Evolutionary conservation across 2,329 filamentous ascomycete genomes (phyloP).

Genomic region (Nemania diffusa): DNA sequence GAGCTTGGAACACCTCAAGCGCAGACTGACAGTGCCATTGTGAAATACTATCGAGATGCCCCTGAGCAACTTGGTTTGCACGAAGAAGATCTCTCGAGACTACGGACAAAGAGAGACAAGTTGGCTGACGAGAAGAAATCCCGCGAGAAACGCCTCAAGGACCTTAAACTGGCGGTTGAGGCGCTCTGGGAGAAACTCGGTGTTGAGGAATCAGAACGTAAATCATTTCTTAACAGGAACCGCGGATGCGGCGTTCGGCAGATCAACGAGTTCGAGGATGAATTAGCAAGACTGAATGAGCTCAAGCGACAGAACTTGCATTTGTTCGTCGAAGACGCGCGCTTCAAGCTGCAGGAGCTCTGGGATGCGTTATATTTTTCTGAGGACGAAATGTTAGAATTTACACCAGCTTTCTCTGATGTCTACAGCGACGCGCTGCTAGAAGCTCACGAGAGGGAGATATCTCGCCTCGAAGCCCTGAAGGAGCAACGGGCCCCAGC

Average conservation of each 20-base stretch:
- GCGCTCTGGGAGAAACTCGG: conserved; percentile 88
- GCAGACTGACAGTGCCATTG: conserved; percentile 87
- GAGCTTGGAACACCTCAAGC: conserved; percentile 94
- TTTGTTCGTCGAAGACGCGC: conserved; percentile 93
- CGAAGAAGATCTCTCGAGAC: conserved; percentile 80
- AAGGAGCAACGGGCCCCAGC: conserved; percentile 89
- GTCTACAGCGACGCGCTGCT: conserved; percentile 96
- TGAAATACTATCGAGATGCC: conserved; percentile 88
- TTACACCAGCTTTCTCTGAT: conserved; percentile 95
- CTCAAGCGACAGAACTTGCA: conserved; percentile 95
- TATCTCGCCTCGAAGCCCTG: conserved; percentile 80
- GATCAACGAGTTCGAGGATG: conserved; percentile 96
- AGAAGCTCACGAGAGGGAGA: conserved; percentile 93
- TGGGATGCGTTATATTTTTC: conserved; percentile 96
- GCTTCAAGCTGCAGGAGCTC: conserved; percentile 89
- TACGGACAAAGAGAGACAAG: conserved; percentile 81
- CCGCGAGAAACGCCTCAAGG: conserved; percentile 79
- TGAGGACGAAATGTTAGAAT: conserved; percentile 98
- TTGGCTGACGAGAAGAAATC: conserved; percentile 87
- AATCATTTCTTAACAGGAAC: conserved; percentile 85
- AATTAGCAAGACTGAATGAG: conserved; percentile 85
- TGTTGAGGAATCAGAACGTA: conserved; percentile 83
- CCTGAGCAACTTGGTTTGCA: conserved; percentile 95
- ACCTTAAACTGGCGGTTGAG: conserved; percentile 82
- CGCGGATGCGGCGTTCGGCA: conserved; percentile 89